Conservation (phyloP, 257 asterid genomes). For the Petunia axillaris region DNA sequence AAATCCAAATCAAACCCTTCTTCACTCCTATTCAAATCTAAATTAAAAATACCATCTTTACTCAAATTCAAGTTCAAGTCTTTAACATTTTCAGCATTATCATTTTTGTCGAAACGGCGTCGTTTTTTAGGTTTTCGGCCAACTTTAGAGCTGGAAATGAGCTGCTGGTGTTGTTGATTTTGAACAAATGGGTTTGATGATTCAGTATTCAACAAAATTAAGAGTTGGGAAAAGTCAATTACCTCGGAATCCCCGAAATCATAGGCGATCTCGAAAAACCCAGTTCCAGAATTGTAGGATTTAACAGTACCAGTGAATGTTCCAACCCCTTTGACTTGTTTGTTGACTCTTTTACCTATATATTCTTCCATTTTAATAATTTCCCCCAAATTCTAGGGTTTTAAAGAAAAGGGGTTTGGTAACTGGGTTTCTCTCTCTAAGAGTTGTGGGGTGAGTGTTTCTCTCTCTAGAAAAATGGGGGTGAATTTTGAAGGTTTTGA, state of each 20-base stretch:
- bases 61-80: conserved; percentile 21
- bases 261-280: conserved; percentile 60
- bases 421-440: neutral
- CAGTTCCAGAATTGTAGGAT: conserved; percentile 52
- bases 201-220: conserved; percentile 43
- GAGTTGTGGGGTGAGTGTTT: neutral
- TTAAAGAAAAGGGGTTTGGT: neutral
- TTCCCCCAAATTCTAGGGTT: conserved; percentile 30
- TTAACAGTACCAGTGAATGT: conserved; percentile 53
- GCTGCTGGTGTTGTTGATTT: conserved; percentile 30
- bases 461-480: conserved; percentile 14
- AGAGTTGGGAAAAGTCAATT: conserved; percentile 50
- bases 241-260: conserved; percentile 77
- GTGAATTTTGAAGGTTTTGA: neutral
- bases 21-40: conserved; percentile 36
- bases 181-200: conserved; percentile 24
- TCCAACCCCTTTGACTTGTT: conserved; percentile 54
- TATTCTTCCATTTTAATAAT: conserved; percentile 46
- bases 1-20: conserved; percentile 49
- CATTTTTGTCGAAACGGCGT: conserved; percentile 36
- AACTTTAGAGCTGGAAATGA: neutral
- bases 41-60: neutral
- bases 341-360: conserved; percentile 74
- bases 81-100: conserved; percentile 30
- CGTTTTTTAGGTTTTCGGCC: conserved; percentile 50